These are phyloP conservation scores for Arthrobotrys entomopaga DNA, from an alignment of 2,329 filamentous ascomycete species.

Conservation along the genomic window DNA sequence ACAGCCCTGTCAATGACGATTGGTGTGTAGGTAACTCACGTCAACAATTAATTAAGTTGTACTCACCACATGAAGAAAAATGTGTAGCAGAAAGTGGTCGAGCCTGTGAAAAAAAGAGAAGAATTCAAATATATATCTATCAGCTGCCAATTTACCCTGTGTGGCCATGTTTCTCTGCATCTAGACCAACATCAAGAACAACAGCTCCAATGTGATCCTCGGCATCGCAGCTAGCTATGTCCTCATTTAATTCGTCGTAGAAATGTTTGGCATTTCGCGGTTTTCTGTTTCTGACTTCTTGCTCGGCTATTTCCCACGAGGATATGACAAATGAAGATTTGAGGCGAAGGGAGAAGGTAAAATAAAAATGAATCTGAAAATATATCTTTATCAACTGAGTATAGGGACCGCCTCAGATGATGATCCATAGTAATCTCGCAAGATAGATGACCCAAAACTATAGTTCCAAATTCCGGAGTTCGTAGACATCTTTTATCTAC, in stretches of 20 bases:
- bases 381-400: slow-evolving; percentile 35
- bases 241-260: slow-evolving; percentile 38
- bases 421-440: slow-evolving; percentile 44
- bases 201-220: slow-evolving; percentile 42
- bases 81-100: slow-evolving; percentile 56
- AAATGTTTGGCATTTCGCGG: slow-evolving; percentile 34
- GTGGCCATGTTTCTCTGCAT: slow-evolving; percentile 59
- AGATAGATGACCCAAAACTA: slow-evolving; percentile 35
- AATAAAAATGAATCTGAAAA: slow-evolving; percentile 12
- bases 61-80: slow-evolving; percentile 57
- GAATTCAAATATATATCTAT: slow-evolving; percentile 60
- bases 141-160: slow-evolving; percentile 62
- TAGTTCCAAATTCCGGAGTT: slow-evolving; percentile 34
- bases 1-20: slow-evolving; percentile 36
- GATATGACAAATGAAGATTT: neutral
- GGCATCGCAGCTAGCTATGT: slow-evolving; percentile 36
- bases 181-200: slow-evolving; percentile 59
- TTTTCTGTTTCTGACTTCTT: slow-evolving; percentile 52
- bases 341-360: slow-evolving; percentile 16
- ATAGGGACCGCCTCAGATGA: slow-evolving; percentile 48
- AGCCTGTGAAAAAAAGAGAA: no score
- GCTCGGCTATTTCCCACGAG: neutral
- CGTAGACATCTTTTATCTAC: slow-evolving; percentile 54
- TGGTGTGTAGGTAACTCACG: neutral
- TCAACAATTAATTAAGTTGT: neutral